phyloP scores from a whole-genome alignment of 257 asterid genomes.

The Eucommia ulmoides region DNA sequence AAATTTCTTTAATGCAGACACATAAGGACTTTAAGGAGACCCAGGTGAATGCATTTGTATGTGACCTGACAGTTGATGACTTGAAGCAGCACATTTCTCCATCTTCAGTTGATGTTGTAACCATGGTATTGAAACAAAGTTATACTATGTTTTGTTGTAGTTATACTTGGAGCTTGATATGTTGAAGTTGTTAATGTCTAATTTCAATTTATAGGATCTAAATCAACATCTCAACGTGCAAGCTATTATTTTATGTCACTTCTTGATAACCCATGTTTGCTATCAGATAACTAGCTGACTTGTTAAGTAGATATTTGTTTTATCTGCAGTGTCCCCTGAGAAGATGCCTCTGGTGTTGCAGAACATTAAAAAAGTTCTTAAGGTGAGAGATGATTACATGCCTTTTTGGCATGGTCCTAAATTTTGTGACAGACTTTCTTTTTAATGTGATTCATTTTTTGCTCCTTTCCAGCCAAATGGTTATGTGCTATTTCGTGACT shows the following conservation, averaged over 20 bases:
- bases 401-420: too few species aligned
- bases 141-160: slow-evolving; percentile 7
- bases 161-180: background rate
- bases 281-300: slow-evolving; percentile 34
- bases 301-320: slow-evolving; percentile 77
- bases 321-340: slow-evolving; percentile 96
- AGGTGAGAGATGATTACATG: slow-evolving; percentile 35
- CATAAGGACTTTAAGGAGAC: slow-evolving; percentile 73
- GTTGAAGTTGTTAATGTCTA: background rate
- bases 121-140: slow-evolving; percentile 53
- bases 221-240: slow-evolving; percentile 6
- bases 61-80: slow-evolving; percentile 76
- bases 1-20: slow-evolving; percentile 27
- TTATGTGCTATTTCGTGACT: slow-evolving; percentile 75
- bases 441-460: background rate
- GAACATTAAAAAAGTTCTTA: slow-evolving; percentile 72
- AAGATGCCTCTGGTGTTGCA: slow-evolving; percentile 71
- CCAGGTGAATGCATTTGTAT: slow-evolving; percentile 71
- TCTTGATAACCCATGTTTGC: background rate
- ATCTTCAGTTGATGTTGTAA: slow-evolving; percentile 80
- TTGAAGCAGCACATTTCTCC: slow-evolving; percentile 55
- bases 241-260: background rate
- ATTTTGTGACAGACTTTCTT: slow-evolving; percentile 7
- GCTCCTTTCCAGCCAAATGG: slow-evolving; percentile 64
- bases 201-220: background rate